Evolutionary conservation across 2,329 filamentous ascomycete genomes (phyloP), one percentile per base, ranked within the genome.

Genomic region (Tolypocladium amazonense): DNA sequence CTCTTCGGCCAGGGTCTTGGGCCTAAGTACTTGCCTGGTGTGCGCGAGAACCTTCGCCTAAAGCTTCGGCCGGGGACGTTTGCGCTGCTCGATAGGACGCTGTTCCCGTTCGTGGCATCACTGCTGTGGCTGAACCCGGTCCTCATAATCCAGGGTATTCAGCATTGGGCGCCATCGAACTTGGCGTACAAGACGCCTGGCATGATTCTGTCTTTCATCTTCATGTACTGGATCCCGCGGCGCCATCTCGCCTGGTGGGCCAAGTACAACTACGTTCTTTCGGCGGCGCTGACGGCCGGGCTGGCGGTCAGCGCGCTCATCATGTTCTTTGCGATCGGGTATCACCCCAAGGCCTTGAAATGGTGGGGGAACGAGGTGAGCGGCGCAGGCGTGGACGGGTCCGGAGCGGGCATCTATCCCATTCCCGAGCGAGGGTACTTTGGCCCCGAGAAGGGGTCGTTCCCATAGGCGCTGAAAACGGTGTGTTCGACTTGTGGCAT

Each of bases 201-300:
- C 30, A 70, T 78, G 60, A 72, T 76, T 20, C 62, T 78, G 41
- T 70, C 69, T 1, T 75, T 70, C 57, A 63, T 77, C 59, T 77
- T 77, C 69, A 77, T 77, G 63, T 63, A 63, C 58, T 64, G 63
- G 63, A 55, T 76, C 75, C 72, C 72, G 1, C 65, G 72, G 18
- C 70, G 72, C 58, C 67, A 69, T 15, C 63, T 75, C 56, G 75
- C 75, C 1, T 78, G 75, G 74, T 78, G 75, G 75, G 70, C 75
- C 54, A 75, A 78, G 70, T 79, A 79, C 67, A 78, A 78, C 65
- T 79, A 77, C 63, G 72, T 76, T 3, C 66, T 79, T 3, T 76
- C 74, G 12, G 74, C 76, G 0, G 74, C 74, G 7, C 64, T 79
- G 57, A 74, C 71, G 12, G 74, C 73, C 5, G 76, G 75, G 9